Base-by-base conservation (phyloP, 768 basidiomycete genomes). In the Naganishia friedmannii region DNA sequence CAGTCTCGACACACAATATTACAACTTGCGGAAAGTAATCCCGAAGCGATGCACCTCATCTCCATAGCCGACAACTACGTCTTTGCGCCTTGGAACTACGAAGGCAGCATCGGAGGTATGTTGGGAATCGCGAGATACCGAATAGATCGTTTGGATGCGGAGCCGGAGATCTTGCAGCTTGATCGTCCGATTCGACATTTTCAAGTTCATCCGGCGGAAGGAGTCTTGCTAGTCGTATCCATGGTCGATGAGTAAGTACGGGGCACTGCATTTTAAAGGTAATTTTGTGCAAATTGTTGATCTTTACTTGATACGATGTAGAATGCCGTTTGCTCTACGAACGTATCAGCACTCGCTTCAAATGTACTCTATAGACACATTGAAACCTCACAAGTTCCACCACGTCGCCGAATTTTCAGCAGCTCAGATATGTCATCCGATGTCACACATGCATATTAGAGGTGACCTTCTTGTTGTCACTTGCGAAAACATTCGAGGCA, bases 1-100 rank as follows among this genome's bases (percentile, higher is more conserved):
- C 6, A 28, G 5, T 42, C 23, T 6, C 37, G 21, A 6, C 37
- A 19, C 13, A 26, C 39, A 46, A 45, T 2, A 15, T 15, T 63
- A 10, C 60, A 42, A 21, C 26, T 63, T 15, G 26, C 23, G 10
- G 60, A 26, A 46, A 21, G 37, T 3, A n/a, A 63, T 45, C 26
- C n/a, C 39, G 60, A 63, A 26, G 60, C 60, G 13, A 46, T 63
- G 60, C 21, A 42, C 28, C n/a, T 63, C n/a, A 29, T 63, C 23
- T 42, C n/a, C 42, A 28, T 63, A 13, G 60, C 60, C 37, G 39
- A 63, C 42, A 42, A 29, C 39, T 63, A 45, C 17, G 12, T 63
- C 23, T 63, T 63, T 42, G 28, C 39, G 7, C 60, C 60, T n/a
- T 63, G 60, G 60, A n/a, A 63, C 60, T 63, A 63, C 29, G 42